phyloP scores from a whole-genome alignment of 2,329 filamentous ascomycete species.

The Calonectria naviculata region DNA sequence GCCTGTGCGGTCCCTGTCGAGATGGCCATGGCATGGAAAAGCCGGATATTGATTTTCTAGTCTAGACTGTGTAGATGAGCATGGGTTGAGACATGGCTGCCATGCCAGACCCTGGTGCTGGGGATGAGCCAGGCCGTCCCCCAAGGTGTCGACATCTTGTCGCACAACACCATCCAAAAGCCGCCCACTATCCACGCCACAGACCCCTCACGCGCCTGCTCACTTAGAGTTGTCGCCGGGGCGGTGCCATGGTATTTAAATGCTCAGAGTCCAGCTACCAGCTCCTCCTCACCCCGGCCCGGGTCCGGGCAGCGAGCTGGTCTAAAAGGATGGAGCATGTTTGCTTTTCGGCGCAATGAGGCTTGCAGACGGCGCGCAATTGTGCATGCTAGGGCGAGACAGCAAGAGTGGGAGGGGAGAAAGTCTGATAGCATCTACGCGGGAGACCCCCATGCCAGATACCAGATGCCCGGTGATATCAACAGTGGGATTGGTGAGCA shows the following conservation, averaged over 20 bases:
- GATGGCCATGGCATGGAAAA: not conserved
- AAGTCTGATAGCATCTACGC: not conserved
- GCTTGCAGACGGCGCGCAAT: slow-evolving; percentile 15
- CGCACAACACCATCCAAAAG: slow-evolving; percentile 10
- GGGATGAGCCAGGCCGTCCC: not conserved
- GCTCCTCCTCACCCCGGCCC: slow-evolving; percentile 15
- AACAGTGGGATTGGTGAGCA: not conserved
- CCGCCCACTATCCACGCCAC: slow-evolving; percentile 21
- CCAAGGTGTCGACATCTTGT: not conserved
- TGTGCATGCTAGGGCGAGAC: slow-evolving; percentile 3
- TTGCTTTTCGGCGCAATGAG: slow-evolving; percentile 8
- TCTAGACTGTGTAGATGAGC: not conserved
- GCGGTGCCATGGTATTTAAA: not conserved
- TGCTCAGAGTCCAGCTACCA: not conserved
- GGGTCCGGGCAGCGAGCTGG: slow-evolving; percentile 21
- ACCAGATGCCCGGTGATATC: not conserved
- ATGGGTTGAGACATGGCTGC: not conserved
- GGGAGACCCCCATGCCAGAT: not conserved
- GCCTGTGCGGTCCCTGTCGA: not conserved
- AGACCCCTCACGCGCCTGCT: slow-evolving; percentile 7
- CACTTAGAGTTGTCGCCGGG: slow-evolving; percentile 8
- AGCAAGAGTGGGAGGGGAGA: slow-evolving; percentile 6
- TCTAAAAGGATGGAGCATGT: not conserved
- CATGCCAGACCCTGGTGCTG: slow-evolving; percentile 1
- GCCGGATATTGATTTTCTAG: slow-evolving; percentile 26